Evolutionary conservation across 1,139 yeast genomes (phyloP).

Genomic region (Wickerhamiella infanticola): DNA sequence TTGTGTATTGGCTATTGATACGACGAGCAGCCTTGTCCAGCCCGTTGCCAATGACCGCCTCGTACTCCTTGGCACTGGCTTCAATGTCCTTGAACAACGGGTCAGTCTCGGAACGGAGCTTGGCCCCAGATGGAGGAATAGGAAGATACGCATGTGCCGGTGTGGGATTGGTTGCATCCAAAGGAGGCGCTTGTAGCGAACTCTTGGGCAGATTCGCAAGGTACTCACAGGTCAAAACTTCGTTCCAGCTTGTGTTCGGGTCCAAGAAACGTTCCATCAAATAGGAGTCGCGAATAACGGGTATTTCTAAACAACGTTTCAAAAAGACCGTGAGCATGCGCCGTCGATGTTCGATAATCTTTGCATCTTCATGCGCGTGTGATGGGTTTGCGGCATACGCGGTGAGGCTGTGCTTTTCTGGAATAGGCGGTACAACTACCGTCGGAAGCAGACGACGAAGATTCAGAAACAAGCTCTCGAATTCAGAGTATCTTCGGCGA

Average conservation of each 20-base stretch:
- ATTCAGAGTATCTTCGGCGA: conserved; percentile 79
- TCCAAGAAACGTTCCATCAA: conserved; percentile 68
- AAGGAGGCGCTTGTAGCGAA: conserved; percentile 39
- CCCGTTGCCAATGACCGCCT: conserved; percentile 36
- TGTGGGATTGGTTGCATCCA: conserved; percentile 36
- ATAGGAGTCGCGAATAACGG: conserved; percentile 40
- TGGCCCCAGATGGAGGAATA: conserved; percentile 35
- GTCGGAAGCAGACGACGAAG: conserved; percentile 68
- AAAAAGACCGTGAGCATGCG: conserved; percentile 64
- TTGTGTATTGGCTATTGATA: conserved; percentile 45
- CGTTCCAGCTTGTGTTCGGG: conserved; percentile 68
- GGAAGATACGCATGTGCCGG: conserved; percentile 52
- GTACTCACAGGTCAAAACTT: conserved; percentile 40
- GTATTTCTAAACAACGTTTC: conserved; percentile 52
- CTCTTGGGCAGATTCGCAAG: conserved; percentile 39
- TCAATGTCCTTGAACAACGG: conserved; percentile 31
- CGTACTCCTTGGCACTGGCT: conserved; percentile 39
- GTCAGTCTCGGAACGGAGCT: conserved; percentile 19
- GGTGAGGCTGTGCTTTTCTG: conserved; percentile 64
- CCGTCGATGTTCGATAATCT: conserved; percentile 47
- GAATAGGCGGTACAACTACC: conserved; percentile 79
- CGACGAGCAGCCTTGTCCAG: conserved; percentile 55
- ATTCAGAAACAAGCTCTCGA: conserved; percentile 62
- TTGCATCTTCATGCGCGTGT: conserved; percentile 38
- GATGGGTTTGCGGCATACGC: conserved; percentile 37